phyloP scores from a whole-genome alignment of 768 basidiomycete genomes.

The Phlebiopsis flavidoalba region DNA sequence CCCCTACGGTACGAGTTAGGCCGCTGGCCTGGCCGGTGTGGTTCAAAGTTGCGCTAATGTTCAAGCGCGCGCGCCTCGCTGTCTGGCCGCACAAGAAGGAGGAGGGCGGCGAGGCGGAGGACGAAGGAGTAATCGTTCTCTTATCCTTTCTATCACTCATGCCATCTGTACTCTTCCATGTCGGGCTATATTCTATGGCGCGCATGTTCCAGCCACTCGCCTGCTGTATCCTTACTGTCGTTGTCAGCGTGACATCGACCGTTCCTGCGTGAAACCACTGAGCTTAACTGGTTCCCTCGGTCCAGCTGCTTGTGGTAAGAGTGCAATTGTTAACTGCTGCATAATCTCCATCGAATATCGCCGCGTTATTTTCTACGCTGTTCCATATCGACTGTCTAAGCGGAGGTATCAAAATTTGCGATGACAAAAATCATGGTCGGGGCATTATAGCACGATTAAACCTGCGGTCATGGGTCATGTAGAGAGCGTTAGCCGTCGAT shows the following conservation, averaged over 20 bases:
- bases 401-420: no score
- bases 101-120: conserved; percentile 55
- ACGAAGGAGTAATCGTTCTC: conserved; percentile 17
- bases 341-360: not conserved
- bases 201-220: not conserved
- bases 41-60: no score
- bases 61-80: conserved; percentile 82
- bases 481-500: no score
- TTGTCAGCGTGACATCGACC: not conserved
- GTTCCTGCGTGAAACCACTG: not conserved
- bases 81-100: conserved; percentile 85
- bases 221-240: not conserved
- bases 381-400: not conserved
- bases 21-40: conserved; percentile 81
- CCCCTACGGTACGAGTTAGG: conserved; percentile 95
- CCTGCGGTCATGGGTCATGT: no score
- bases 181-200: conserved; percentile 6
- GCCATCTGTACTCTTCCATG: conserved; percentile 6
- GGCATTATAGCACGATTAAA: no score
- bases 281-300: not conserved
- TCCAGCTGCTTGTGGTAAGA: not conserved
- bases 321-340: not conserved
- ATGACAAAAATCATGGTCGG: no score
- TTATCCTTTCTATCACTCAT: not conserved
- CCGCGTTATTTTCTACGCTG: not conserved